Base-by-base conservation (phyloP, 176 grass and related monocot species). In the Pharus latifolius region DNA sequence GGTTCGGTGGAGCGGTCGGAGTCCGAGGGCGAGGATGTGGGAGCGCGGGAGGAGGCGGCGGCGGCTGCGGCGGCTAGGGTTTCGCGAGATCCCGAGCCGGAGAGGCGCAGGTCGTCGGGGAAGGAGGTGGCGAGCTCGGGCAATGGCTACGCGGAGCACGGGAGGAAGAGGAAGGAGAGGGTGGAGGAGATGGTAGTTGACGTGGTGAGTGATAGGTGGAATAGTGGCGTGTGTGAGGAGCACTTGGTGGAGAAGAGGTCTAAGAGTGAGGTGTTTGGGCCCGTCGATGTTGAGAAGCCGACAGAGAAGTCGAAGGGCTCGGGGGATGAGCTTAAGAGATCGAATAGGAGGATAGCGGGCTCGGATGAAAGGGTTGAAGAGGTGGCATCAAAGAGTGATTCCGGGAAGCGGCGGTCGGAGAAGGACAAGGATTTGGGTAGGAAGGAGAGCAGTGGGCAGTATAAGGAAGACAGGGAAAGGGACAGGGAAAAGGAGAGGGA, bases 121-220 rank as follows among this genome's bases (percentile, higher is more conserved):
- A 67, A 83, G 75, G 69, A 79, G 18, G 79, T 65, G 51, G 74
- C 51, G 53, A 84, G 62, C 77, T 88, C 91, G 55, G 87, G 84
- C 20, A 78, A 93, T 81, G 62, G 35, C 32, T 64, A 67, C 50
- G 45, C 54, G 43, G 94, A 98, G 53, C 88, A 96, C 56, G 92
- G 79, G 31, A 86, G 76, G 73, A 99, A 99, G 84, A 79, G 96
- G 57, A 99, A 99, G 79, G 84, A 85, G 6, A 82, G 85, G 76
- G 73, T 69, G 5, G 87, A 92, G 74, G 73, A 88, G 62, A 76
- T 69, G 6, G 77, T 84, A 45, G 85, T 84, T 44, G 75, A 83
- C 25, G 82, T 76, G 67, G 92, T 83, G 20, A 76, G 67, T 67
- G 89, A 98, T 83, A 74, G 94, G 13, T 98, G 94, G 94, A 87